phyloP scores from a whole-genome alignment of 208 protist species.

The Trypanosoma avium region DNA sequence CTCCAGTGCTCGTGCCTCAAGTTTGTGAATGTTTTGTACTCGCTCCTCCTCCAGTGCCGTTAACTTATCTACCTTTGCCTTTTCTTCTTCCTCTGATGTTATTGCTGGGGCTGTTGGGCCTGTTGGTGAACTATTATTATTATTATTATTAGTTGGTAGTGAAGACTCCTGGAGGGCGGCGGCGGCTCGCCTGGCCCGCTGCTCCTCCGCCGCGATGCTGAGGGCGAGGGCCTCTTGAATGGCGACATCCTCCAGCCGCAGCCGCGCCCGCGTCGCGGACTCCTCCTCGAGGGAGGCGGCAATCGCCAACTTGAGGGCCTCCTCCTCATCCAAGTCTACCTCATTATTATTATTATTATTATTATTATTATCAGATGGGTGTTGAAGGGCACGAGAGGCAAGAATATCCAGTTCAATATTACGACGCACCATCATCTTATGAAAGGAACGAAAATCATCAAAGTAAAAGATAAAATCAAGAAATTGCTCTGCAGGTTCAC shows the following conservation, averaged over 20 bases:
- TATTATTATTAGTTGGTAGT: too few species aligned
- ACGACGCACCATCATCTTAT: slow-evolving; percentile 89
- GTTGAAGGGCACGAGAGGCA: slow-evolving; percentile 45
- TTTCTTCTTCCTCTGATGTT: slow-evolving; percentile 22
- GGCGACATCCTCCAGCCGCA: slow-evolving; percentile 68
- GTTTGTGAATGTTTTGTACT: slow-evolving; percentile 45
- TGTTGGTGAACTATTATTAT: slow-evolving; percentile 28
- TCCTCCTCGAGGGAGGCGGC: slow-evolving; percentile 64
- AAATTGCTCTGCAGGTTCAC: slow-evolving; percentile 45
- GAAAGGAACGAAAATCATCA: slow-evolving; percentile 90
- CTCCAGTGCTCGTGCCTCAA: slow-evolving; percentile 44
- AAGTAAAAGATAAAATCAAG: slow-evolving; percentile 74
- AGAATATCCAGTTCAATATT: slow-evolving; percentile 92
- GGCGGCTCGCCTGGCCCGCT: slow-evolving; percentile 18
- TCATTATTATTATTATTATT: slow-evolving; percentile 36
- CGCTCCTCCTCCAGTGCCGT: slow-evolving; percentile 46
- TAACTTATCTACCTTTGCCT: slow-evolving; percentile 36
- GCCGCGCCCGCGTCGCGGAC: slow-evolving; percentile 24
- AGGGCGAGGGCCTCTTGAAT: slow-evolving; percentile 66
- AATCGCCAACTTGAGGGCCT: slow-evolving; percentile 72
- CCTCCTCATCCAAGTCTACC: slow-evolving; percentile 70
- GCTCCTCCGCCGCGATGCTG: slow-evolving; percentile 52
- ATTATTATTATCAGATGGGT: not conserved
- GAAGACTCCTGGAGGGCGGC: too few species aligned
- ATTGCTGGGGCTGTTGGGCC: slow-evolving; percentile 14